Conservation (phyloP, 2,329 filamentous ascomycete species). For the Exophiala dermatitidis region DNA sequence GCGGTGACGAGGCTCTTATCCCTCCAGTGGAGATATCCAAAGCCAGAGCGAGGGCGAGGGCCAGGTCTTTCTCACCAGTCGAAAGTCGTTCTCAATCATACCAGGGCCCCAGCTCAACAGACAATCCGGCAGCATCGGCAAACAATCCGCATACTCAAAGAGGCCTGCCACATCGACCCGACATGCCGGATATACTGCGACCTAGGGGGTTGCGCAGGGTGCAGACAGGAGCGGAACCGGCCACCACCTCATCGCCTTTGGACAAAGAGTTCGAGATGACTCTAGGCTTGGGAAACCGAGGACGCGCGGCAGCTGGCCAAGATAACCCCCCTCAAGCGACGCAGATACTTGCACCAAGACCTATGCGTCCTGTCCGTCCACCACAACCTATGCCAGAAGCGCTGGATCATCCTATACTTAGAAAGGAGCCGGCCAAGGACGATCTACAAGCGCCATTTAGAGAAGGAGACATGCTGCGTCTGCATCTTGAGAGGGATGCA, state of each 20-base stretch:
- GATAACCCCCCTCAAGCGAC: constrained; percentile 3
- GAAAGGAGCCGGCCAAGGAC: neutral
- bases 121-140: neutral
- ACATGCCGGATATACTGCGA: constrained; percentile 15
- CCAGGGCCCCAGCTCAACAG: neutral
- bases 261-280: constrained; percentile 27
- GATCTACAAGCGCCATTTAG: constrained; percentile 4
- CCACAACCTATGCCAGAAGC: constrained; percentile 14
- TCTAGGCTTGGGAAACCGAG: constrained; percentile 11
- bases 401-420: constrained; percentile 1
- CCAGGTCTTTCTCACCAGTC: constrained; percentile 24
- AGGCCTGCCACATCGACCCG: constrained; percentile 1
- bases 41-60: constrained; percentile 21
- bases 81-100: neutral
- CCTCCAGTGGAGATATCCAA: constrained; percentile 63
- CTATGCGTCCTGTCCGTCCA: constrained; percentile 16
- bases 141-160: neutral
- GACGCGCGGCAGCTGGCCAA: constrained; percentile 7
- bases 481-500: constrained; percentile 7
- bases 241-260: constrained; percentile 3
- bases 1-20: constrained; percentile 74
- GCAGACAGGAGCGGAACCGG: constrained; percentile 17
- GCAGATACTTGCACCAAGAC: constrained; percentile 21
- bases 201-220: constrained; percentile 16
- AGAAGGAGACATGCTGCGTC: constrained; percentile 14